Base-by-base conservation (phyloP, 345 rosid species). In the Lepidium sativum region DNA sequence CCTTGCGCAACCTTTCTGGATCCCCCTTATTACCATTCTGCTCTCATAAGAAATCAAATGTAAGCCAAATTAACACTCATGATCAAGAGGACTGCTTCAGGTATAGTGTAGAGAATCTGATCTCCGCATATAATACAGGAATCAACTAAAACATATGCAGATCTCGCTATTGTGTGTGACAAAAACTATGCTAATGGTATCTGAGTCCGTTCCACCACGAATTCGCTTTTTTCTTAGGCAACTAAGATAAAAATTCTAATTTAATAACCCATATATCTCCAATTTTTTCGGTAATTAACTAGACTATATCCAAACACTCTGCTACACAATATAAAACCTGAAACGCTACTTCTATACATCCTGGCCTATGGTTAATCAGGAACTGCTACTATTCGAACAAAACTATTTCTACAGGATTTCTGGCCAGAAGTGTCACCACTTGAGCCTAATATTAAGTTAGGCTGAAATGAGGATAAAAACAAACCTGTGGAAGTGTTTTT, bases 401-500 rank as follows among this genome's bases (percentile, higher is more conserved):
- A 40, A 32, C 29, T 16, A 35, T 15, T 54, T 34, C 37, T 44
- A 27, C 9, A 56, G 4, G 31, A 47, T 20, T 40, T 51, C 18
- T 51, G 10, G 40, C 50, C 58, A 13, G 60, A 33, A 32, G 42
- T 50, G 9, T 47, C 41, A 27, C 31, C 32, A 8, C 39, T 11
- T 45, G 37, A 44, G 63, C 9, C 9, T 4, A 54, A 63, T 14
- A 37, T 27, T 0, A 45, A 63, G 39, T 40, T 16, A 23, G 42
- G 55, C 13, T 40, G 20, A 17, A 63, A 1, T 38, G 41, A 50
- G 48, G 37, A 53, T 31, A 53, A 53, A 32, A 51, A 21, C 80
- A 42, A 66, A 92, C 98, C 96, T 92, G 91, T 34, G 80, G 77
- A 49, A 90, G 89, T 9, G 96, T 78, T 77, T 90, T 94, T 56